Percentiles rank a stretch among this genome's conserved stretches.
Evolutionary conservation across 2,329 filamentous ascomycete species (phyloP).

Genomic region (Arthrobotrys musiformis): DNA sequence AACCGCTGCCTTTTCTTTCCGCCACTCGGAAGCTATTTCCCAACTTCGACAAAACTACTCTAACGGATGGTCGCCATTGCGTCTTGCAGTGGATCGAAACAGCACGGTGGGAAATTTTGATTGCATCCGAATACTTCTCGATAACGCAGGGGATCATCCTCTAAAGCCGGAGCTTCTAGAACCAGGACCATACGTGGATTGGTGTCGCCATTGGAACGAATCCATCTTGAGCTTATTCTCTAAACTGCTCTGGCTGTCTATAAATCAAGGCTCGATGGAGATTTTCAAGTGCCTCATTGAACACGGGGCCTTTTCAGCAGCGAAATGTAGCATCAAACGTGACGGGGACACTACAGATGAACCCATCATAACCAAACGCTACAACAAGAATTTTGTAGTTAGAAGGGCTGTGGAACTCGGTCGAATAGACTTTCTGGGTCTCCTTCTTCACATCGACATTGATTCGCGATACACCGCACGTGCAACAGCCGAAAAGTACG

Average conservation of each 20-base stretch:
- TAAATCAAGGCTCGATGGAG: too few relatives aligned
- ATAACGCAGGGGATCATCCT: background rate
- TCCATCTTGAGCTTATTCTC: too few relatives aligned
- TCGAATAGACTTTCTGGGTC: background rate
- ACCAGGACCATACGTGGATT: too few relatives aligned
- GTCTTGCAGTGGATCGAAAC: background rate
- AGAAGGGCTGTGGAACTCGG: background rate
- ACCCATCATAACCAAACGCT: too few relatives aligned
- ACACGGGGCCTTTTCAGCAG: background rate
- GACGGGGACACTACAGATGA: background rate
- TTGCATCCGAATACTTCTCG: background rate
- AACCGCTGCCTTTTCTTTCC: background rate
- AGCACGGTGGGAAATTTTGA: background rate
- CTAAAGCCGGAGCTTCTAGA: too few relatives aligned
- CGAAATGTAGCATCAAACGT: background rate
- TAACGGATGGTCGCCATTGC: background rate
- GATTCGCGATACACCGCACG: background rate
- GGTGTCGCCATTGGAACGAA: too few relatives aligned
- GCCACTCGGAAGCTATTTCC: background rate
- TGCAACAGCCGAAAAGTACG: background rate
- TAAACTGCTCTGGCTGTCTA: too few relatives aligned
- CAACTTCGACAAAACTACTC: background rate
- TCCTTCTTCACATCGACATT: slow-evolving; percentile 12
- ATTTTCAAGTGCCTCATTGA: background rate
- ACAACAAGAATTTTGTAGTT: too few relatives aligned